A percentile compares a stretch with the other conserved stretches of the same genome.
phyloP scores from a whole-genome alignment of 768 basidiomycete species.

The Lactarius sanguifluus region DNA sequence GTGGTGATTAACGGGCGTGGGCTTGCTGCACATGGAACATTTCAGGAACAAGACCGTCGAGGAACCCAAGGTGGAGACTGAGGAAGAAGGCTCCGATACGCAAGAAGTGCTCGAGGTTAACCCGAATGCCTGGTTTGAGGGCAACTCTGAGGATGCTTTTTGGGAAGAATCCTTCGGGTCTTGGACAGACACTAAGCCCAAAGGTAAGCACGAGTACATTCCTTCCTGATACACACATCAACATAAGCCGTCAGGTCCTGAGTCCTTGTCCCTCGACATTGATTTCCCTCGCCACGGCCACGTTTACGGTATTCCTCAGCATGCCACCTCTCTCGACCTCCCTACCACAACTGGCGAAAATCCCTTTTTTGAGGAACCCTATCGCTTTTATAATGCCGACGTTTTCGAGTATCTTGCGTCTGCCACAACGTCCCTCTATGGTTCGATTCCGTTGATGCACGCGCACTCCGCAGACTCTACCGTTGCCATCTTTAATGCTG shows the following conservation, averaged over 20 bases:
- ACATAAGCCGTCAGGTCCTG: slow-evolving; percentile 66
- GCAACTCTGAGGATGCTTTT: slow-evolving; percentile 74
- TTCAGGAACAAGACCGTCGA: slow-evolving; percentile 68
- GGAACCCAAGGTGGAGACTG: slow-evolving; percentile 47
- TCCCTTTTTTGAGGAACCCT: slow-evolving; percentile 82
- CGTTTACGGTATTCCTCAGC: slow-evolving; percentile 96
- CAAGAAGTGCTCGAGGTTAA: slow-evolving; percentile 58
- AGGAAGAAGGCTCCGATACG: slow-evolving; percentile 40
- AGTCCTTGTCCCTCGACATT: slow-evolving; percentile 90
- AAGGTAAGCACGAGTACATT: slow-evolving; percentile 53
- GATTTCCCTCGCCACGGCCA: slow-evolving; percentile 89
- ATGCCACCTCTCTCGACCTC: slow-evolving; percentile 85
- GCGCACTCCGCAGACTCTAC: slow-evolving; percentile 87
- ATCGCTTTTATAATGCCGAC: slow-evolving; percentile 92
- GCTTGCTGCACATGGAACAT: slow-evolving; percentile 97
- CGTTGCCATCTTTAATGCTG: slow-evolving; percentile 84
- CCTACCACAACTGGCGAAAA: slow-evolving; percentile 84
- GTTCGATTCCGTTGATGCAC: slow-evolving; percentile 89
- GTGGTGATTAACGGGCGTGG: slow-evolving; percentile 87
- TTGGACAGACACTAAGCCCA: slow-evolving; percentile 94
- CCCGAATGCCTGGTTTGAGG: slow-evolving; percentile 81
- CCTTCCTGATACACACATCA: slow-evolving; percentile 1
- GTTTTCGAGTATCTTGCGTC: slow-evolving; percentile 94
- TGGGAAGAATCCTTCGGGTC: slow-evolving; percentile 89
- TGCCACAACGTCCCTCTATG: slow-evolving; percentile 80